Base-by-base conservation (phyloP, 2,329 filamentous ascomycete species). In the Verticillium dahliae region DNA sequence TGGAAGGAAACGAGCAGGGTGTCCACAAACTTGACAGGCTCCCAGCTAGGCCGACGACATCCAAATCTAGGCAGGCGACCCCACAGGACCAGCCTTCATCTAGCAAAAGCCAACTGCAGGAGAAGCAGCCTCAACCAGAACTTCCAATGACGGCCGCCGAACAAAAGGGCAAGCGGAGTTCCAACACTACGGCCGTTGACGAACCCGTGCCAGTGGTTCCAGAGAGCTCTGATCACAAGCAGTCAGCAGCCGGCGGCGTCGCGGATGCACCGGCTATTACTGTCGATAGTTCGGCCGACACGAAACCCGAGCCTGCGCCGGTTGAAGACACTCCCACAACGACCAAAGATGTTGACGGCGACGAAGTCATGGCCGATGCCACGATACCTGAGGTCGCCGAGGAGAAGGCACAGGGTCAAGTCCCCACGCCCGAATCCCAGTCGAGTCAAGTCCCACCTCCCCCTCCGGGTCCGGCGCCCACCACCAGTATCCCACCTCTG, bases 311-410 rank as follows among this genome's bases (percentile, higher is more conserved):
- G 7, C 67, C 69, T 35, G 56, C 60, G 27, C 57, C 64, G 13
- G 56, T 63, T 58, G 65, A 63, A 18, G 61, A 58, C 15, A 31
- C 7, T 56, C n/a, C 33, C 27, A 13, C 27, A 18, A 34, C 41
- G 50, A 62, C 57, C 55, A 79, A 77, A 65, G 74, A 79, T 64
- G 73, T 83, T 4, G 85, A 87, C 66, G 81, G 85, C 33, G 88
- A 91, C 72, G 80, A 88, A 60, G 81, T 87, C 61, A 91, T 91
- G 85, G 80, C 81, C 39, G 89, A 91, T 72, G 80, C 79, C 52
- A 81, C 84, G 35, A 79, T 81, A 62, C 71, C 79, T 39, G 79
- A 81, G 60, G 81, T 85, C 59, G 76, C 68, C 13, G 61, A 60
- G 61, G 58, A n/a, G 60, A 59, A 67, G 63, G 69, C 57, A 67